A percentile compares a stretch with the other conserved stretches of the same genome.
Conservation (phyloP, 768 basidiomycete species). For the Dictyophora rubrovolvata region DNA sequence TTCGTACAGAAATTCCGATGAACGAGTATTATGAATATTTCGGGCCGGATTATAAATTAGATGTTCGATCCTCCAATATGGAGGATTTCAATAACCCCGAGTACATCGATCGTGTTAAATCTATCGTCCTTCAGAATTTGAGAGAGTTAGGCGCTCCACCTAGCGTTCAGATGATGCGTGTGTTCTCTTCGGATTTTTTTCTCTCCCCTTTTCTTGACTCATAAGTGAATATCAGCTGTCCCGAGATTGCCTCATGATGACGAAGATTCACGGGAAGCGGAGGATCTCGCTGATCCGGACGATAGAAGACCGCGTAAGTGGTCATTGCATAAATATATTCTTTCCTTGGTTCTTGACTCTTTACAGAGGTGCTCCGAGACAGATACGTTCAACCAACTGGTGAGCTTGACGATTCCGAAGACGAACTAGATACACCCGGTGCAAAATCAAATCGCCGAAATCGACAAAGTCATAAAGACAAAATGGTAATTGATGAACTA, state of each 20-base stretch:
- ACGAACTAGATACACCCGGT: constrained; percentile 84
- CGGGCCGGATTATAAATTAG: constrained; percentile 92
- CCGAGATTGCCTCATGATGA: constrained; percentile 80
- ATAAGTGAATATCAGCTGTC: constrained; percentile 44
- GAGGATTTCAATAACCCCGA: constrained; percentile 91
- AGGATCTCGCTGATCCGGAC: constrained; percentile 72
- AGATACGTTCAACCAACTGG: constrained; percentile 73
- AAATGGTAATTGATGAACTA: neutral
- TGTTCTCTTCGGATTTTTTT: constrained; percentile 12
- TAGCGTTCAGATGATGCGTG: constrained; percentile 85
- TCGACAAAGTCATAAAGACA: constrained; percentile 1
- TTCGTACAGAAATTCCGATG: constrained; percentile 79
- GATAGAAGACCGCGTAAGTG: constrained; percentile 54
- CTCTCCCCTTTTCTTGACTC: neutral
- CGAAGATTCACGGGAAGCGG: constrained; percentile 72
- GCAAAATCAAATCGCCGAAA: constrained; percentile 50
- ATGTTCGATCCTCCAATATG: constrained; percentile 89
- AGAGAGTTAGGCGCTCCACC: constrained; percentile 82
- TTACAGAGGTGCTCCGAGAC: constrained; percentile 58
- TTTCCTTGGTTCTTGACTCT: neutral
- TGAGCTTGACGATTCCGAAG: constrained; percentile 94
- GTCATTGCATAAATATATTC: neutral
- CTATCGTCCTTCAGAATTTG: constrained; percentile 86
- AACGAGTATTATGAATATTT: constrained; percentile 99
- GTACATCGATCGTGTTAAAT: constrained; percentile 88